These are phyloP conservation scores for Talaromyces sp. DNA, from an alignment of 2,329 filamentous ascomycete species.

Conservation along the genomic window DNA sequence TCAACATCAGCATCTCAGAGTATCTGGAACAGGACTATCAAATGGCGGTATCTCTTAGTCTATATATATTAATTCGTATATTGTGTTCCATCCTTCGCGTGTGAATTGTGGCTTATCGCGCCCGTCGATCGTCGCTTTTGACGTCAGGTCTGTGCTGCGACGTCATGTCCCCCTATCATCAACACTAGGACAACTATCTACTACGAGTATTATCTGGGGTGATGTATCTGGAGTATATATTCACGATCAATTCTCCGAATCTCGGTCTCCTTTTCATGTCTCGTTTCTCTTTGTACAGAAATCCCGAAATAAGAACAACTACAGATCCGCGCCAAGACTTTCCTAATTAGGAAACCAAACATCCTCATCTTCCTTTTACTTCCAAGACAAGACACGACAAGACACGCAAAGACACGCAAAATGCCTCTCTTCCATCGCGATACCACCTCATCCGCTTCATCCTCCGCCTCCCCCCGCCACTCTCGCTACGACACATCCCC, in stretches of 20 bases:
- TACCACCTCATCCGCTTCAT: background rate
- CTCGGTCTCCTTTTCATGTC: background rate
- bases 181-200: no score
- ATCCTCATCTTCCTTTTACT: background rate
- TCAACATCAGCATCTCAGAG: no score
- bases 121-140: conserved; percentile 12
- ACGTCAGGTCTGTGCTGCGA: conserved; percentile 15
- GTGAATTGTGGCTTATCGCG: background rate
- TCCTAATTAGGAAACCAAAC: conserved; percentile 2
- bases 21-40: no score
- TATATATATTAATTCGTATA: no score
- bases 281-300: background rate
- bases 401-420: background rate
- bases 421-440: conserved; percentile 15
- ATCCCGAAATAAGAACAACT: background rate
- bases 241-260: background rate
- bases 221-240: background rate
- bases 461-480: background rate
- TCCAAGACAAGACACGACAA: background rate
- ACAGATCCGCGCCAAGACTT: background rate
- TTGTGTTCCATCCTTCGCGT: no score
- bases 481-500: background rate
- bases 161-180: background rate
- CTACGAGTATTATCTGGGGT: background rate
- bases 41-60: no score